Base-by-base conservation (phyloP, 2,329 filamentous ascomycete genomes). In the Penicillium fuscoglaucum region DNA sequence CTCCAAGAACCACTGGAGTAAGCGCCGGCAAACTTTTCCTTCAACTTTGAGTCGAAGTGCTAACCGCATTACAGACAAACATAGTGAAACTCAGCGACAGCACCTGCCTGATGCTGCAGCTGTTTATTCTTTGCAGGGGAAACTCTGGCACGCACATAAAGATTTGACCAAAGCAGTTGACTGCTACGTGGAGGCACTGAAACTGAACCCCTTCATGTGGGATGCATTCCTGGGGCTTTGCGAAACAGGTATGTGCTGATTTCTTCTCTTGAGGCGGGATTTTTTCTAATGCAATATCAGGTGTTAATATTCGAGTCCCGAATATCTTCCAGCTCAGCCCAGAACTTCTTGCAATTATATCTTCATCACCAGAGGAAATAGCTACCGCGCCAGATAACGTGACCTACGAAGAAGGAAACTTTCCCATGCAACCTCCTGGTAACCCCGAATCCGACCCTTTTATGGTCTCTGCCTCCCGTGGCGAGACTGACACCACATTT, bases 181-280 rank as follows among this genome's bases (percentile, higher is more conserved):
- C 64, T 91, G 86, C 73, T 98, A 95, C 71, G 91, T 96, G 65
- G 91, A 96, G 60, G 87, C 93, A 6, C 79, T 99, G 68, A 96
- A 93, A 76, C 75, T 87, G 55, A 99, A 98, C 70, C 93, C 95
- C 1, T 93, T 98, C 75, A 95, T 96, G 85, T 99, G 95, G 95
- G 95, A 99, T 80, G 93, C 93, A 0, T 98, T 98, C 69, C 87
- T 88, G 24, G 89, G 86, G 17, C 83, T 99, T 8, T 96, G 93
- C 72, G 92, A 97, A 70, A 90, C 85, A 44, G 86, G 85, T 79
- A 73, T 68, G 74, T 64, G 47, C 46, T 41, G 21, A 13, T 29
- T 39, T 21, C 35, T 44, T 21, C 44, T 45, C 49, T 29, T 21
- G 41, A 29, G 56, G 55, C 60, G 31, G 41, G 57, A n/a, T 40